Evolutionary conservation across 768 basidiomycete species (phyloP).

Genomic region (Amyloporia xantha): DNA sequence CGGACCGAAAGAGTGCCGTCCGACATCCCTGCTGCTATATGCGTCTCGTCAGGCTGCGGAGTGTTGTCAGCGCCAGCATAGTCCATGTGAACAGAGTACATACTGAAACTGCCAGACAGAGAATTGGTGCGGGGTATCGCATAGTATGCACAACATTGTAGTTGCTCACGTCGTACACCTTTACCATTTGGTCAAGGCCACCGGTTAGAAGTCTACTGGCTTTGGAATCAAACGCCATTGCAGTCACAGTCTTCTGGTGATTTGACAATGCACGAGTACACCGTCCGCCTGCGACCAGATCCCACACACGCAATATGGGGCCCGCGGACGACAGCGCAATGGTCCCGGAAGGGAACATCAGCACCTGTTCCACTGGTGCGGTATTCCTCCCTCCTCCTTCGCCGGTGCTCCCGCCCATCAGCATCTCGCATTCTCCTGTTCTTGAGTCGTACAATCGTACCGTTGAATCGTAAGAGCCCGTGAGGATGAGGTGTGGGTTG

Average conservation of each 20-base stretch:
- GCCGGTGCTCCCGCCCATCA: conserved; percentile 46
- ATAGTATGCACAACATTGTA: conserved; percentile 98
- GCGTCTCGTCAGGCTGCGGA: conserved; percentile 86
- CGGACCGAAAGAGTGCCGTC: conserved; percentile 98
- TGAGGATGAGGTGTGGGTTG: conserved; percentile 79
- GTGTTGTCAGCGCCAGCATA: background rate
- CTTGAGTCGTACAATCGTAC: conserved; percentile 84
- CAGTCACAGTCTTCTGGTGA: conserved; percentile 96
- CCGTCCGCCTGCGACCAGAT: conserved; percentile 83
- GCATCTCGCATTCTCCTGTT: conserved; percentile 77
- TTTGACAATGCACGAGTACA: conserved; percentile 91
- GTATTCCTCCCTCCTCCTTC: conserved; percentile 28
- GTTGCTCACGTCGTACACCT: conserved; percentile 91
- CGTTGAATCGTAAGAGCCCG: conserved; percentile 93
- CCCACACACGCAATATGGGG: conserved; percentile 92
- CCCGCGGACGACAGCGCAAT: conserved; percentile 83
- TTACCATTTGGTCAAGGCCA: conserved; percentile 94
- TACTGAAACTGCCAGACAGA: conserved; percentile 90
- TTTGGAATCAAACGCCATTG: conserved; percentile 72
- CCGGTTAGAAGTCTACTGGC: conserved; percentile 82
- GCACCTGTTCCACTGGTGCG: conserved; percentile 83
- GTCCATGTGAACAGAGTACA: conserved; percentile 28
- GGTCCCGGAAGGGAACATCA: conserved; percentile 88
- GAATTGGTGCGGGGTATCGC: conserved; percentile 91
- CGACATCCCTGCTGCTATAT: conserved; percentile 95